These are phyloP conservation scores for Epichloe scottii DNA, from an alignment of 2,329 filamentous ascomycete genomes.

Conservation along the genomic window DNA sequence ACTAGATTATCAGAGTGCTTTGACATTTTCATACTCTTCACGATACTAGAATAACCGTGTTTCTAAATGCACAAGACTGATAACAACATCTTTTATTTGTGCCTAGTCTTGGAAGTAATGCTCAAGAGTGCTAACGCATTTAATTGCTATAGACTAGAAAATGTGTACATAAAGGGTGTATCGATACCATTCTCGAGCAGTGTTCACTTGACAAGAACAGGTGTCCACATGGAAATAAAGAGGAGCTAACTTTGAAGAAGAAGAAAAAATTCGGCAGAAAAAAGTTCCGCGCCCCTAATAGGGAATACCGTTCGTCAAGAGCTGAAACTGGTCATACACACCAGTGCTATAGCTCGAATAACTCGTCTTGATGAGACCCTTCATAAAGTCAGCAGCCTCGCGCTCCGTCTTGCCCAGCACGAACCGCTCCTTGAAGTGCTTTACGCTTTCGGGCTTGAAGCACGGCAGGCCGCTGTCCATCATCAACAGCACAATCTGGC, in stretches of 20 bases:
- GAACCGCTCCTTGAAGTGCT: slow-evolving; percentile 85
- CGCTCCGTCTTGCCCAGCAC: slow-evolving; percentile 83
- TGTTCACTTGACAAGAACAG: no score
- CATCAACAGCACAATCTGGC: slow-evolving; percentile 87
- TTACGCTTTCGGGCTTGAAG: slow-evolving; percentile 92
- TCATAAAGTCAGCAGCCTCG: slow-evolving; percentile 91
- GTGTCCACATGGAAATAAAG: neutral
- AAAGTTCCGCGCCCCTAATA: slow-evolving; percentile 42
- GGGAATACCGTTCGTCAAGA: slow-evolving; percentile 93
- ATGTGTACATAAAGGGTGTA: no score
- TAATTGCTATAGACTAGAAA: no score
- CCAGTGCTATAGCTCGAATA: slow-evolving; percentile 84
- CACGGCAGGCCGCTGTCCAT: slow-evolving; percentile 91
- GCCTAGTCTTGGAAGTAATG: no score
- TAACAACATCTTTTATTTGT: no score
- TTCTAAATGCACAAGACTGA: no score
- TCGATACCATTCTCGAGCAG: no score
- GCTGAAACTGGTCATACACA: slow-evolving; percentile 95
- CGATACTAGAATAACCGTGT: no score
- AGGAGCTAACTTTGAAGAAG: neutral
- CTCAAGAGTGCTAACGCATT: no score
- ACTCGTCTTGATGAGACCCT: slow-evolving; percentile 78
- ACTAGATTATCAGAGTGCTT: no score
- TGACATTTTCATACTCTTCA: no score
- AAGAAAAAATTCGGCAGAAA: neutral